Base-by-base conservation (phyloP, 768 basidiomycete genomes). In the Rhizopogon vinicolor region DNA sequence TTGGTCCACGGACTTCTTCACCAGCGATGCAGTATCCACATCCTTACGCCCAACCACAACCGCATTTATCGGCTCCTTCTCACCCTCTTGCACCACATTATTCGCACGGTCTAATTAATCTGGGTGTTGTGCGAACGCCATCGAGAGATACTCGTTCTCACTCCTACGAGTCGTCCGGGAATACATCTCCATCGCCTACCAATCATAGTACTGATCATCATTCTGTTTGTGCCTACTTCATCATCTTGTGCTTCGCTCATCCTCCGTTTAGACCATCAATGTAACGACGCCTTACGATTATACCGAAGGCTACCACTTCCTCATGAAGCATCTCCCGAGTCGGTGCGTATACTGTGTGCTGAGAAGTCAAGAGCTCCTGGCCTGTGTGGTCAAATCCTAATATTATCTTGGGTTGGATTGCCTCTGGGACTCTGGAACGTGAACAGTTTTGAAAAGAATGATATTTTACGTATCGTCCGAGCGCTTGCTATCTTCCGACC, bases 401-500 rank as follows among this genome's bases (percentile, higher is more conserved):
- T 67, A 18, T 55, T 55, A 41, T 70, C 75, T 75, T 74, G 63
- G 67, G 61, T 68, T 72, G 69, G 60, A 65, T 67, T 64, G 59
- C 66, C 58, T 63, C 65, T 63, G 62, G 60, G 56, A 53, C 59
- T 43, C 49, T 57, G 52, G 57, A 41, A 56, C 31, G 7, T 48
- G 31, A 57, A 58, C 75, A 94, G 91, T 59, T 98, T 98, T 72
- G 93, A 96, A 71, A 98, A 96, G 76, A 91, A 91, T 70, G 94
- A 97, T 65, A 93, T 95, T 58, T 72, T 98, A 42, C 91, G 93
- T 55, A 87, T 98, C 62, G 94, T 98, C 43, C 87, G 94, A 52
- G 92, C 95, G 29, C 78, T 98, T 53, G 95, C 96, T 18, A 91
- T 96, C 39, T 95, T 93, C 69, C 82, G 96, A 54, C 96, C 96